Conservation (phyloP, 2,329 filamentous ascomycete genomes). For the Fusarium pseudocircinatum region DNA sequence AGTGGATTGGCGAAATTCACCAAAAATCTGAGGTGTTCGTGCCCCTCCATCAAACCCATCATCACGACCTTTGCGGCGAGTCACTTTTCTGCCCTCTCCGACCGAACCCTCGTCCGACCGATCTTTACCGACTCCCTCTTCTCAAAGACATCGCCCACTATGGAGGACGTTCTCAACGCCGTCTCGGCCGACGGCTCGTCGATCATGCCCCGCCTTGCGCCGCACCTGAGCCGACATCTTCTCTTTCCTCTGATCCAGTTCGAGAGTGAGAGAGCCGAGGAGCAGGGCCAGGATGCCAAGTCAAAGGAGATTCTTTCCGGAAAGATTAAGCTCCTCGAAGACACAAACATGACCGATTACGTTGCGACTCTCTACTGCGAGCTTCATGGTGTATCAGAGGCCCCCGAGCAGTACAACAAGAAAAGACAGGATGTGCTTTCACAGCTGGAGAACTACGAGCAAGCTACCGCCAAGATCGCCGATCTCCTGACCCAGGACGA, state of each 20-base stretch:
- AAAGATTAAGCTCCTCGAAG: constrained; percentile 93
- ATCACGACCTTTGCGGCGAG: constrained; percentile 42
- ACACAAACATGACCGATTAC: constrained; percentile 99
- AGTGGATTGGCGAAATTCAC: constrained; percentile 53
- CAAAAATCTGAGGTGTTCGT: constrained; percentile 48
- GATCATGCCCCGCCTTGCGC: constrained; percentile 88
- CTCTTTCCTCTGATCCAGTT: constrained; percentile 98
- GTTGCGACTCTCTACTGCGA: constrained; percentile 92
- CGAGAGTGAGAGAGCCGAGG: constrained; percentile 81
- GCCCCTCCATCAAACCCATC: constrained; percentile 51
- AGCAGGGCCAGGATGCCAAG: constrained; percentile 68
- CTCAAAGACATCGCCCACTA: constrained; percentile 40
- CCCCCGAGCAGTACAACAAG: constrained; percentile 85
- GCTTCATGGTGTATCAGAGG: constrained; percentile 79
- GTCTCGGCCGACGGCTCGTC: constrained; percentile 75
- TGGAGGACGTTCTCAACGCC: constrained; percentile 59
- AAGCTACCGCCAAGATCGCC: constrained; percentile 88
- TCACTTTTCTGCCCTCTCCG: constrained; percentile 34
- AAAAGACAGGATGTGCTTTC: constrained; percentile 90
- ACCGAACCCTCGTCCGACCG: constrained; percentile 23
- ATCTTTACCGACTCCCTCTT: constrained; percentile 10
- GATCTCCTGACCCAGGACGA: constrained; percentile 87
- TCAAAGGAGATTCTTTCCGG: constrained; percentile 79
- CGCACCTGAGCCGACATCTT: constrained; percentile 92
- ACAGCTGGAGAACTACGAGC: constrained; percentile 83